Evolutionary conservation across 2,329 filamentous ascomycete species (phyloP), one percentile per base, ranked within the genome.

Genomic region (Chalaropsis thielavioides): DNA sequence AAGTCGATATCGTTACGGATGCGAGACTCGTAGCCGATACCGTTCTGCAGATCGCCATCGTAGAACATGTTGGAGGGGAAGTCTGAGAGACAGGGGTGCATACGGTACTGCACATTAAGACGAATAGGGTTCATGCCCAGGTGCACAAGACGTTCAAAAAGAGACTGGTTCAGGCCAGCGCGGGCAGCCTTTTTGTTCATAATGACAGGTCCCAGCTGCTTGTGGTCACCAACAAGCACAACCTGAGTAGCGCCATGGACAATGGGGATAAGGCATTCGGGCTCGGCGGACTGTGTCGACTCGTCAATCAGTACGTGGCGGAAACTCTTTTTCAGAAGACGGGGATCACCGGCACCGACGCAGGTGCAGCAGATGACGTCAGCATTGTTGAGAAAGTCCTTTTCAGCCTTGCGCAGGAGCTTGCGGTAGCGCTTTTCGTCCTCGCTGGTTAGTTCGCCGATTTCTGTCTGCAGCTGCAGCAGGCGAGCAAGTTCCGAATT

Each of bases 131-230:
- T 86, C 71, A 91, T 88, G 56, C 88, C 88, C n/a, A 97, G 82
- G 71, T 92, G 90, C 70, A 97, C 92, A 62, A 99, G 81, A 71
- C 94, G 90, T 77, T 99, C 94, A 72, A 99, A 99, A 10, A 99
- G 81, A n/a, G 92, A 97, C 75, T 97, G 94, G 76, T 97, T 96
- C 17, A 99, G 81, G 68, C 94, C 94, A 64, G 94, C 94, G 76
- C 97, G 97, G 68, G 94, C 94, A 15, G 94, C 94, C 77, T 97
- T 97, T 82, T 99, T 99, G 81, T 99, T 99, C 92, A 99, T 99
- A 73, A 99, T 97, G 71, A 99, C 94, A 1, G 94, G 94, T 0
- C 94, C 94, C 69, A 99, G 84, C 74, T 99, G 94, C 75, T 97
- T 95, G 76, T 99, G 94, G 73, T 99, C 94, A 73, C 94, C 94